Base-by-base conservation (phyloP, 441 rosid genomes). In the Daphne laureola region DNA sequence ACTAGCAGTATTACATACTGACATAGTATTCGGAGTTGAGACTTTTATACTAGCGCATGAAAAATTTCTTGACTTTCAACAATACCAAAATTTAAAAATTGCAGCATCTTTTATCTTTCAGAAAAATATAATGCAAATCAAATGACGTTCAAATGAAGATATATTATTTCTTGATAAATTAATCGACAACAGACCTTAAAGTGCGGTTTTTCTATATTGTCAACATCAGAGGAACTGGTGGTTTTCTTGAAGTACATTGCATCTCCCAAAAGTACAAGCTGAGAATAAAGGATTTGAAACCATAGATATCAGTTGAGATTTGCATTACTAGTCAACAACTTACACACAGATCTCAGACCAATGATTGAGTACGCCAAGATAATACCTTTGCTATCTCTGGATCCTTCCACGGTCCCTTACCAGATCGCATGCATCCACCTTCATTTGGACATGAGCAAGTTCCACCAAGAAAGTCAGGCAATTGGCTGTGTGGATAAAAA, bases 381-480 rank as follows among this genome's bases (percentile, higher is more conserved):
- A 80, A 18, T 77, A 88, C 98, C 76, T 92, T 86, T 87, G 84
- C 81, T 73, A 92, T 81, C 61, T 78, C 94, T 8, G 81, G 79
- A 65, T 88, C 83, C 55, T 77, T 88, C 98, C 96, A 92, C 12
- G 94, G 96, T 49, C 98, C 98, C 67, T 82, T 92, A 59, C 81
- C 81, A 35, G 89, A 86, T 67, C 74, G 71, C 62, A 88, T 74
- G 56, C 98, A 92, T 41, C 95, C 90, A n/a, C 96, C 95, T 58
- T 75, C 84, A 67, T 76, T 67, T 44, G 74, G 67, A 74, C 98
- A 92, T 0, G 77, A 67, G 71, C 96, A 88, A 42, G 74, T 79
- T 73, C 98, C 96, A 23, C 98, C 98, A 43, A 88, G 91, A 82
- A 88, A 92, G 41, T 84, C 81, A 21, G 98, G 98, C 74, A 92